Evolutionary conservation across 2,329 filamentous ascomycete genomes (phyloP).

Genomic region (Stylonectria norvegica): DNA sequence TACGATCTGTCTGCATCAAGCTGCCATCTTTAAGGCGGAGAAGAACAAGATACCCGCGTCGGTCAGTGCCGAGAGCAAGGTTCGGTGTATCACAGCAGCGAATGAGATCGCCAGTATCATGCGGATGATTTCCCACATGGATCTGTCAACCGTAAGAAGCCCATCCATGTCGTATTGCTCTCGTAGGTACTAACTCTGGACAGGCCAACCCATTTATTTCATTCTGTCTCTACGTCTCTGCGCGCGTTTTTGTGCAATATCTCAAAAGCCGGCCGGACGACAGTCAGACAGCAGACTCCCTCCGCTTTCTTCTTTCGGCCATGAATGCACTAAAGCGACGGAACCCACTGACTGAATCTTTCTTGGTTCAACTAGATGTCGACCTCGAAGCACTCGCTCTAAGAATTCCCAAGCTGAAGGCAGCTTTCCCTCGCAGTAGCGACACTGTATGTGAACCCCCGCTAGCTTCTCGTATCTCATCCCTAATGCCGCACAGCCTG

Average conservation of each 20-base stretch:
- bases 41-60: slow-evolving; percentile 75
- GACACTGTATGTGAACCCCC: slow-evolving; percentile 45
- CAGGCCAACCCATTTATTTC: slow-evolving; percentile 95
- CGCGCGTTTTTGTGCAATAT: slow-evolving; percentile 92
- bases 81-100: slow-evolving; percentile 87
- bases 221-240: slow-evolving; percentile 94
- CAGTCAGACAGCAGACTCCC: slow-evolving; percentile 68
- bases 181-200: slow-evolving; percentile 18
- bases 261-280: slow-evolving; percentile 92
- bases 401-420: slow-evolving; percentile 55
- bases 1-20: slow-evolving; percentile 95
- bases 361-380: slow-evolving; percentile 87
- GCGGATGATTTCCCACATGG: slow-evolving; percentile 89
- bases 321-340: slow-evolving; percentile 86
- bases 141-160: slow-evolving; percentile 71
- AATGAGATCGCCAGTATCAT: slow-evolving; percentile 94
- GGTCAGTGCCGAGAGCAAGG: slow-evolving; percentile 84
- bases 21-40: slow-evolving; percentile 95
- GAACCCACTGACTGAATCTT: slow-evolving; percentile 91
- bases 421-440: slow-evolving; percentile 51
- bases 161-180: background rate
- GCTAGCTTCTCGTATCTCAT: background rate
- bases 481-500: slow-evolving; percentile 30
- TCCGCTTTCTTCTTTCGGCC: slow-evolving; percentile 86
- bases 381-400: slow-evolving; percentile 75